Evolutionary conservation across 1,139 yeast genomes (phyloP), one percentile per base, ranked within the genome.

Genomic region (Kluyveromyces sp.): DNA sequence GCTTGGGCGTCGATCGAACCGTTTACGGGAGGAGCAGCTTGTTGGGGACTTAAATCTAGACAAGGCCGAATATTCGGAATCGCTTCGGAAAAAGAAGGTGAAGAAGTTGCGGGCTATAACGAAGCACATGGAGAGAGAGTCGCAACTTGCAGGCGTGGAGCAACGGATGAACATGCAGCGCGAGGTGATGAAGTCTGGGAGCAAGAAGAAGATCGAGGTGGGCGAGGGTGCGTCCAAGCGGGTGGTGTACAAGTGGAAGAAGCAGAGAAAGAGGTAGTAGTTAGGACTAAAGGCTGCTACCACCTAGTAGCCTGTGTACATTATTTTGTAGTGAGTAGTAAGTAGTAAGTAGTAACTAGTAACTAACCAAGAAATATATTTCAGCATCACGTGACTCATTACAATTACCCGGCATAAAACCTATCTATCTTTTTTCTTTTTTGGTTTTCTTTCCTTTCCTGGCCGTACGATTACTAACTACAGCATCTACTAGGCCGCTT

Each of bases 121-220:
- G 59, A 72, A 71, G 50, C 72, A 87, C 53, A 64, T 85, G 61
- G 81, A 83, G 55, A 74, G 94, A 58, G 88, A 81, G 54, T 66
- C 72, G 48, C 77, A 86, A 63, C 72, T 92, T 53, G 71, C 72
- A 42, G 75, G 76, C 49, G 87, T 90, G 15, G 86, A 86, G 59
- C 73, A 74, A 41, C 77, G 81, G 58, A 81, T 89, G 81, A 86
- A 83, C 47, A 60, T 76, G 50, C 94, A 89, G 57, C 77, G 85
- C 50, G 95, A 90, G 61, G 75, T 89, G 50, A 87, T 90, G 96
- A 87, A 87, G 64, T 83, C 82, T 55, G 97, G 97, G 0, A 79
- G 79, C 50, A 87, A 85, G 68, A 85, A 83, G 74, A 90, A 89
- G 70, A 63, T 83, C 3, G 72, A 75, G 4, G 82, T 83, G 3